Conservation (phyloP, 1,284 basidiomycete species). For the Coniophora puteana region DNA sequence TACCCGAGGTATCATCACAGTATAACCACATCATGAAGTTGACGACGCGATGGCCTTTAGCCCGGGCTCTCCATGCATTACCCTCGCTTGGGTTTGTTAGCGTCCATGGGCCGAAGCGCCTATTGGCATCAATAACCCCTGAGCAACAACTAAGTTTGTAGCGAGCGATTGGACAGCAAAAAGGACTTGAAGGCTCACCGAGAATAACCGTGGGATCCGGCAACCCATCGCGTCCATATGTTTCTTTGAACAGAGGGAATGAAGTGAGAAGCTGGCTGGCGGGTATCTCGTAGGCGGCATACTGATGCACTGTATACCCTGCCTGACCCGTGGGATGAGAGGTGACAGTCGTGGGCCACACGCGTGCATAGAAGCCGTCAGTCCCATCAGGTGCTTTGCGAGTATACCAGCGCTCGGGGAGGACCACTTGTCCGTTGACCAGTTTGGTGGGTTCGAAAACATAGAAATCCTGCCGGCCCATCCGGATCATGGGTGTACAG, state of each 20-base stretch:
- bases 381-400: not conserved
- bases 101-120: not conserved
- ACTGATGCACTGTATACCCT: not conserved
- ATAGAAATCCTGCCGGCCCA: not conserved
- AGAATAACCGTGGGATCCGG: not conserved
- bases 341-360: not conserved
- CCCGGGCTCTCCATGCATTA: conserved; percentile 15
- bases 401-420: not conserved
- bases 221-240: not conserved
- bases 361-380: not conserved
- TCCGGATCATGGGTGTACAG: not conserved
- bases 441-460: not conserved
- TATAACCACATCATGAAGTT: conserved; percentile 25
- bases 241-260: not conserved
- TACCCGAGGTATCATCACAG: conserved; percentile 33
- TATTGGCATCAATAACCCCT: not conserved
- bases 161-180: no score
- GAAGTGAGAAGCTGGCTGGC: not conserved
- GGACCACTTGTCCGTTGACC: not conserved
- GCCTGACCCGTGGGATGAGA: not conserved
- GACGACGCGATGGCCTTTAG: conserved; percentile 12
- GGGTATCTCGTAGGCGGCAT: not conserved
- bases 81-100: not conserved
- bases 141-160: not conserved
- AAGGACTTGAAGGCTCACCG: not conserved